Conservation (phyloP, 2,329 filamentous ascomycete species). For the Paecilomyces variotii region DNA sequence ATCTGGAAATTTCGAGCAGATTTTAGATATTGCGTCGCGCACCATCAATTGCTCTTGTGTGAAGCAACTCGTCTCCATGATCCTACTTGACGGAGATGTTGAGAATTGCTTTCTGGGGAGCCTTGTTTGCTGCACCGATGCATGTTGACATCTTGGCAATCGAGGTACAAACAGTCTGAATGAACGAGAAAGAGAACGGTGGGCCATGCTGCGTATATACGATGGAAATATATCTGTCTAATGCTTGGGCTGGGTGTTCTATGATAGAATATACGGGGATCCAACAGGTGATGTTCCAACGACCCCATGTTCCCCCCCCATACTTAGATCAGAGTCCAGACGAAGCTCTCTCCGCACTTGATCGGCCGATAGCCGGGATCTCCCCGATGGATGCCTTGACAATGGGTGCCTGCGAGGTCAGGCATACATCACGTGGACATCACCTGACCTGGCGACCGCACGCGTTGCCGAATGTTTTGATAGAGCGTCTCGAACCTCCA, state of each 20-base stretch:
- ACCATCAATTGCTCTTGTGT: slow-evolving; percentile 65
- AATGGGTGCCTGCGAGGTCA: background rate
- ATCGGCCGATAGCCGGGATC: background rate
- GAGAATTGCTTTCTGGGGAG: slow-evolving; percentile 18
- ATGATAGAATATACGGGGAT: background rate
- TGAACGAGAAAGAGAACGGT: slow-evolving; percentile 2
- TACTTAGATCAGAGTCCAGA: background rate
- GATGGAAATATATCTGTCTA: background rate
- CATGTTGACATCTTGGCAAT: background rate
- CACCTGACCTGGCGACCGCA: background rate
- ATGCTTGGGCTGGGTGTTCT: background rate
- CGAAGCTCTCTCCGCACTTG: background rate
- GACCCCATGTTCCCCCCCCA: background rate
- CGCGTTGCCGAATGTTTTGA: slow-evolving; percentile 20
- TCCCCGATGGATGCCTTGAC: background rate
- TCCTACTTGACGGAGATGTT: slow-evolving; percentile 20
- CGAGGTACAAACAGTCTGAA: background rate
- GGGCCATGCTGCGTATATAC: slow-evolving; percentile 2
- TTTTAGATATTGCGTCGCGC: slow-evolving; percentile 58
- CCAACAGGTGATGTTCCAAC: background rate
- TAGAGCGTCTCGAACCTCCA: slow-evolving; percentile 9
- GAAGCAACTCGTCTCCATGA: slow-evolving; percentile 69
- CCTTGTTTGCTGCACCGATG: background rate
- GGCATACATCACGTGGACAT: background rate
- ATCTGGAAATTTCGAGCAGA: slow-evolving; percentile 64